These are phyloP conservation scores for Tuber microsphaerosporum DNA, from an alignment of 495 filamentous ascomycete genomes.

Conservation along the genomic window DNA sequence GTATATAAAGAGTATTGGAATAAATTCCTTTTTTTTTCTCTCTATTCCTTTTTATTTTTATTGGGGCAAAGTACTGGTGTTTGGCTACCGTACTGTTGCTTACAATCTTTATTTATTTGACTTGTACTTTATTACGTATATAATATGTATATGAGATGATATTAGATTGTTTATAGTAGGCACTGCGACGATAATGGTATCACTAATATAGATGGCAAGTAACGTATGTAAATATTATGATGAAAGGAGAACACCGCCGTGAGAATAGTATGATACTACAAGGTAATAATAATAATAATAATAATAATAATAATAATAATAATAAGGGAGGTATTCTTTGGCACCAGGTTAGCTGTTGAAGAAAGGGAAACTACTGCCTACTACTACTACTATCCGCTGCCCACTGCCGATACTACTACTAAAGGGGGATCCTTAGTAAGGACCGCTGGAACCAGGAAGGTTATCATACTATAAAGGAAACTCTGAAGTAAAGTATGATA, in stretches of 20 bases:
- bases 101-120: not conserved
- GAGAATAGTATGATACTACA: not conserved
- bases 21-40: too few relatives aligned
- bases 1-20: too few relatives aligned
- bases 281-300: not conserved
- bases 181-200: not conserved
- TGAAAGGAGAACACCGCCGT: not conserved
- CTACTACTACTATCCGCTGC: not conserved
- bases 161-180: not conserved
- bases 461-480: not conserved
- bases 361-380: not conserved
- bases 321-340: not conserved
- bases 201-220: not conserved
- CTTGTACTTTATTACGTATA: too few relatives aligned
- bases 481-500: not conserved
- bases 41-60: not conserved
- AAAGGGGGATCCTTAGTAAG: not conserved
- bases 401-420: not conserved
- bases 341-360: not conserved
- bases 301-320: not conserved
- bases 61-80: not conserved
- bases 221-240: not conserved
- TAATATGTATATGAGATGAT: not conserved
- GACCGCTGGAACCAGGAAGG: not conserved
- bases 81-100: not conserved